phyloP scores from a whole-genome alignment of 1,139 yeast species.

The Scheffersomyces parashehatae region DNA sequence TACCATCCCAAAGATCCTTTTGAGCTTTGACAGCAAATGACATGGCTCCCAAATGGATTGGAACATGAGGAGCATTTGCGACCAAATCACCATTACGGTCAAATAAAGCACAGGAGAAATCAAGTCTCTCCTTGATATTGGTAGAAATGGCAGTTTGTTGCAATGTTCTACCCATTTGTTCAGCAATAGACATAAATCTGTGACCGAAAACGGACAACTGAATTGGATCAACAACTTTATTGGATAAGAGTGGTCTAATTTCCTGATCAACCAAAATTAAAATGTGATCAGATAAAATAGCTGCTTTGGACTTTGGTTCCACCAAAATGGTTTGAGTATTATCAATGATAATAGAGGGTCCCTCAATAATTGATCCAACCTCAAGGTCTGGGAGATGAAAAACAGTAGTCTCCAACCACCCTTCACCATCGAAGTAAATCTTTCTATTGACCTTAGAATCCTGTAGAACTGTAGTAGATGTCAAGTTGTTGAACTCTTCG shows the following conservation, averaged over 20 bases:
- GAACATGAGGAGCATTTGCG: conserved; percentile 87
- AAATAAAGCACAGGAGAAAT: conserved; percentile 82
- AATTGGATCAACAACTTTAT: conserved; percentile 59
- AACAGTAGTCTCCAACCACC: conserved; percentile 55
- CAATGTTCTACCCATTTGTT: conserved; percentile 82
- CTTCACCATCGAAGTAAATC: conserved; percentile 35
- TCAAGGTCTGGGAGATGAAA: conserved; percentile 50
- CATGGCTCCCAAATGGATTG: conserved; percentile 88
- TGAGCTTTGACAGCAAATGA: conserved; percentile 78
- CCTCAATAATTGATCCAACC: conserved; percentile 56
- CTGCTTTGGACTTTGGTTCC: conserved; percentile 70
- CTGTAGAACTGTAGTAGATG: neutral
- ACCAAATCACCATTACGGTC: conserved; percentile 74
- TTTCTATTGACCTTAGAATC: conserved; percentile 10
- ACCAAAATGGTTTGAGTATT: conserved; percentile 84
- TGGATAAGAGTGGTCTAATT: conserved; percentile 23
- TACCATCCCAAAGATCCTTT: conserved; percentile 61
- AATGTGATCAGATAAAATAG: conserved; percentile 60
- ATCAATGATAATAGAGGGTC: conserved; percentile 86
- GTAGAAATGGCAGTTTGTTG: conserved; percentile 82
- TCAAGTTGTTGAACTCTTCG: conserved; percentile 24
- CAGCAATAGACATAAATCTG: conserved; percentile 86
- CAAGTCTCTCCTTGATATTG: conserved; percentile 82
- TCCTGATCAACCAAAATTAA: conserved; percentile 37
- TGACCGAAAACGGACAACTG: conserved; percentile 78